Percentiles rank a stretch among this genome's conserved stretches.
These are phyloP conservation scores for Musa acuminata DNA, from an alignment of 176 grass and related monocot species.

Conservation along the genomic window DNA sequence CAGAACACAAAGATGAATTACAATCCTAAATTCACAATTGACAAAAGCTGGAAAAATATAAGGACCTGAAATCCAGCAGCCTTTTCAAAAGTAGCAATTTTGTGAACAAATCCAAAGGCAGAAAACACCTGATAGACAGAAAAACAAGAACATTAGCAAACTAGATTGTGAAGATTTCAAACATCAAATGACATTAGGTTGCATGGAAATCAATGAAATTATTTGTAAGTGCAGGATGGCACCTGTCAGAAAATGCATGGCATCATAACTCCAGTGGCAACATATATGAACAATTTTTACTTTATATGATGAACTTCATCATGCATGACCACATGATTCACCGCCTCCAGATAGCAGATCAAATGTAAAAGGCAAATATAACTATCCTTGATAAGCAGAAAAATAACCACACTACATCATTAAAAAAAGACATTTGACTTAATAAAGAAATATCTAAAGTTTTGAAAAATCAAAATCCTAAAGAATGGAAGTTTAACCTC, in stretches of 20 bases:
- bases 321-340: neutral
- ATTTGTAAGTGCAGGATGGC: neutral
- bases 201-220: neutral
- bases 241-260: neutral
- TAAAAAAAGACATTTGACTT: conserved; percentile 18
- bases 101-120: conserved; percentile 93
- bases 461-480: conserved; percentile 36
- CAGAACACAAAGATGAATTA: neutral
- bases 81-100: conserved; percentile 99
- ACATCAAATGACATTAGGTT: neutral
- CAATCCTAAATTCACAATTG: conserved; percentile 18
- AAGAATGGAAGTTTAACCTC: conserved; percentile 84
- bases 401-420: conserved; percentile 19
- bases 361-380: conserved; percentile 3
- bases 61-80: conserved; percentile 90
- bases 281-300: neutral
- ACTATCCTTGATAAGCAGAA: neutral
- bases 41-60: neutral
- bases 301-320: neutral
- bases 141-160: conserved; percentile 2
- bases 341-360: neutral
- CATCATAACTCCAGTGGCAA: conserved; percentile 7
- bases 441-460: conserved; percentile 23
- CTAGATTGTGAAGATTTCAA: neutral
- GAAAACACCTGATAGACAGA: conserved; percentile 71